Base-by-base conservation (phyloP, 2,329 filamentous ascomycete species). In the Verticillium alfalfae region DNA sequence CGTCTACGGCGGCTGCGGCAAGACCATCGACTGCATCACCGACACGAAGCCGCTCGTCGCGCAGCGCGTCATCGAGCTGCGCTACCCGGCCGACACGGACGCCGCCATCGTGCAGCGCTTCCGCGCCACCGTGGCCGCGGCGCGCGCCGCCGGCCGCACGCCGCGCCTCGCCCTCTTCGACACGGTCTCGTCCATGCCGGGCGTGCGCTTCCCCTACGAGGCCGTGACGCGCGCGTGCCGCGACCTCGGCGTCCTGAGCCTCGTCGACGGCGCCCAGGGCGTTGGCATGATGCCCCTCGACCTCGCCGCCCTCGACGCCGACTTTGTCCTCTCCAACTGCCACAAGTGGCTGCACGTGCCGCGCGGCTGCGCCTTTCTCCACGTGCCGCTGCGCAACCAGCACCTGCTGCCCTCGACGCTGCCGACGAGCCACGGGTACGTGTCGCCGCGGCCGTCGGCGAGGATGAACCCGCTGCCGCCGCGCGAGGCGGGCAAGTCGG, bases 311-410 rank as follows among this genome's bases (percentile, higher is more conserved):
- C 76, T 93, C 3, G 84, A 93, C 64, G 88, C 92, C 0, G 93
- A 97, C 73, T 97, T 96, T 76, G 91, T 96, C 70, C 84, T 94
- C 15, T 89, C 83, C 61, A 97, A 97, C 73, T 91, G 88, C 68
- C 91, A 96, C 78, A 96, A 96, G 79, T 98, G 94, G 94, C 85
- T 97, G 9, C 88, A 86, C 70, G 84, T 86, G 0, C 94, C 93
- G 0, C 87, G 93, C 37, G 89, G 88, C 16, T 92, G 90, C 71
- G 92, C 92, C 2, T 79, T 95, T 3, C 85, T 97, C 66, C 90
- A 96, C 74, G 90, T 95, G 1, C 90, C 93, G 0, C 63, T 80
- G 18, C 82, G 89, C 26, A 93, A 96, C 73, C 94, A 97, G 72
- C 77, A 80, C 57, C 75, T 96, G 54, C 86, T 97, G 52, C 84